These are phyloP conservation scores for Zymoseptoria brevis DNA, from an alignment of 2,329 filamentous ascomycete genomes.

Conservation along the genomic window DNA sequence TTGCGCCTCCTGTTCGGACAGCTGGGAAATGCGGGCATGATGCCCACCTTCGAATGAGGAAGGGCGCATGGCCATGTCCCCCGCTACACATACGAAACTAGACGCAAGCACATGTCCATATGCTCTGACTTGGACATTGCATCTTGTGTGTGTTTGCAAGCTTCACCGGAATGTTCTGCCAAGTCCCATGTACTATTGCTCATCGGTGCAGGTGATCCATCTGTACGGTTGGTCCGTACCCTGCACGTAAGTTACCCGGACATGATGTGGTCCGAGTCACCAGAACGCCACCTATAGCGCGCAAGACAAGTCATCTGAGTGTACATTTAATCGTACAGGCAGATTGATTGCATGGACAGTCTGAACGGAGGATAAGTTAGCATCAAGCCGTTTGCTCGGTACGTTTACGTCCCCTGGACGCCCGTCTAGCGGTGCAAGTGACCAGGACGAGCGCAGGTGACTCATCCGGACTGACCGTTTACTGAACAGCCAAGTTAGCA, in stretches of 20 bases:
- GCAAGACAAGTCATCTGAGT: not conserved
- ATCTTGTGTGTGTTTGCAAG: not conserved
- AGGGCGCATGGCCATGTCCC: not conserved
- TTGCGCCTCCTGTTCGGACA: constrained; percentile 23
- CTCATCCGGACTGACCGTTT: not conserved
- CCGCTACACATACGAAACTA: not conserved
- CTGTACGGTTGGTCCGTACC: not conserved
- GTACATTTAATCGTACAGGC: not conserved
- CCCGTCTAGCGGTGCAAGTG: not conserved
- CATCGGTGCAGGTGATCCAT: not conserved
- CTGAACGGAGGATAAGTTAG: not conserved
- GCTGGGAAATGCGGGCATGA: constrained; percentile 15
- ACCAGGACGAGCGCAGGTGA: not conserved
- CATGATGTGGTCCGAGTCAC: not conserved
- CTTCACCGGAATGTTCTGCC: not conserved
- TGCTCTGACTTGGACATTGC: not conserved
- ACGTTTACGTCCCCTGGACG: not conserved
- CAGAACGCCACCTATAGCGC: not conserved
- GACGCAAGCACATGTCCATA: not conserved
- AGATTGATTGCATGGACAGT: not conserved
- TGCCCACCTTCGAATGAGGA: constrained; percentile 7
- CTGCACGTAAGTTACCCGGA: not conserved
- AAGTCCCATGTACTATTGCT: not conserved
- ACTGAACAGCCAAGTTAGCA: not conserved
- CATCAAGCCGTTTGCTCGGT: not conserved